phyloP scores from a whole-genome alignment of 2,329 filamentous ascomycete species.

The Tolypocladium tropicale region DNA sequence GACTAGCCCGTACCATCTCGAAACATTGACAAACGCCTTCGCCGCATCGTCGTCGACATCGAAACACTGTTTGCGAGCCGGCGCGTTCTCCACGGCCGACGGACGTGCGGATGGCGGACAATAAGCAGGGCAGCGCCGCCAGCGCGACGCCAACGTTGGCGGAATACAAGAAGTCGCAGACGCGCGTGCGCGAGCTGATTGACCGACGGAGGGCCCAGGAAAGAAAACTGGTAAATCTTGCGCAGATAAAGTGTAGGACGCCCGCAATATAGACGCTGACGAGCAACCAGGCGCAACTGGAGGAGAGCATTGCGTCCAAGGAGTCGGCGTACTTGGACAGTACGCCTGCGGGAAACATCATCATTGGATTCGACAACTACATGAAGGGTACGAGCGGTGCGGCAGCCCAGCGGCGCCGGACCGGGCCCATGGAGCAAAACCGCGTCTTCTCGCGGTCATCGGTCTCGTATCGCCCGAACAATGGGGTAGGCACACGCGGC shows the following conservation, averaged over 20 bases:
- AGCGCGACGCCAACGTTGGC: constrained; percentile 26
- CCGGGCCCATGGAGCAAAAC: constrained; percentile 56
- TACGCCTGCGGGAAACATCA: constrained; percentile 84
- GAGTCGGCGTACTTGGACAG: constrained; percentile 87
- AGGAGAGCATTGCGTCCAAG: constrained; percentile 75
- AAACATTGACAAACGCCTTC: neutral
- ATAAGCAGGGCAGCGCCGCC: constrained; percentile 13
- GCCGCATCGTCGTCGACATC: neutral
- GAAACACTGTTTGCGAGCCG: neutral
- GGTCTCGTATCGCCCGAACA: constrained; percentile 46
- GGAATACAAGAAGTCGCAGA: constrained; percentile 41
- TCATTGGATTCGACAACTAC: constrained; percentile 96
- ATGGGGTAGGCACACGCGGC: constrained; percentile 16
- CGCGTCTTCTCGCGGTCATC: constrained; percentile 62
- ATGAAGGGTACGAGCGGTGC: constrained; percentile 74
- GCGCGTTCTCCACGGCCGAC: neutral
- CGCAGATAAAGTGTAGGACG: neutral
- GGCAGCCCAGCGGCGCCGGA: constrained; percentile 52
- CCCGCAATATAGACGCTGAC: neutral
- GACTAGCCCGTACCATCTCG: neutral
- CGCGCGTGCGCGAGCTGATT: constrained; percentile 35
- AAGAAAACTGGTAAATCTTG: constrained; percentile 22
- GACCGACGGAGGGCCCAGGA: constrained; percentile 30
- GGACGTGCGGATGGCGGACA: constrained; percentile 22
- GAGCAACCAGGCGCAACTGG: constrained; percentile 30